These are phyloP conservation scores for Leccinellum rugosiceps DNA, from an alignment of 768 basidiomycete species.

Conservation along the genomic window DNA sequence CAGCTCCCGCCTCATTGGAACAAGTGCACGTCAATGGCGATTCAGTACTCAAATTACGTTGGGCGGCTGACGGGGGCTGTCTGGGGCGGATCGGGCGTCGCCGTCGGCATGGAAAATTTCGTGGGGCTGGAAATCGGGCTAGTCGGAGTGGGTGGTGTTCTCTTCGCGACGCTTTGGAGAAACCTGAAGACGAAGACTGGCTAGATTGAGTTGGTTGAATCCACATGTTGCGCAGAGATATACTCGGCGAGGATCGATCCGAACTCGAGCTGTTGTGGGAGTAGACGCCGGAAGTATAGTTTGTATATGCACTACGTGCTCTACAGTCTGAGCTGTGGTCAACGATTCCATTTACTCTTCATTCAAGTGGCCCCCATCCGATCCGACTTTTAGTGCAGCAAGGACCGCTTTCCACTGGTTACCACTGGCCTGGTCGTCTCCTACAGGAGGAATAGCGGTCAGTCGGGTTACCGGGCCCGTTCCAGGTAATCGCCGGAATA, in stretches of 20 bases:
- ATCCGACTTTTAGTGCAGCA: neutral
- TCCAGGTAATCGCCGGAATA: too few relatives aligned
- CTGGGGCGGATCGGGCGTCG: neutral
- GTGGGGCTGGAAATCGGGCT: neutral
- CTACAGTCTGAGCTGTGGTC: neutral
- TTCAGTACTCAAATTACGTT: conserved; percentile 24
- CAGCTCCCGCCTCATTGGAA: neutral
- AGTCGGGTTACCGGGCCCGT: too few relatives aligned
- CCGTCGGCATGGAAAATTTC: neutral
- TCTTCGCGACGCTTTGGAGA: neutral
- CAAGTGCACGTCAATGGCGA: too few relatives aligned
- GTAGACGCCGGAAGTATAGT: neutral
- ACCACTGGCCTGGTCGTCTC: too few relatives aligned
- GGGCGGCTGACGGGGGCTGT: neutral
- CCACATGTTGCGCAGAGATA: neutral
- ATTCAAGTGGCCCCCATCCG: neutral
- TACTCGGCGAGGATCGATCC: neutral
- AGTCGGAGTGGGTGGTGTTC: neutral
- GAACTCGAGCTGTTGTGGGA: neutral
- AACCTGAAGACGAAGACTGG: neutral
- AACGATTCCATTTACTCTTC: neutral
- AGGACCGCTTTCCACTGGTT: too few relatives aligned
- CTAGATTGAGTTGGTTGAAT: neutral
- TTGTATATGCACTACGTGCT: neutral
- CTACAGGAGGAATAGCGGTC: too few relatives aligned